Evolutionary conservation across 306 rosid species (phyloP), one percentile per base, ranked within the genome.

Genomic region (Amphicarpaea edgeworthii): DNA sequence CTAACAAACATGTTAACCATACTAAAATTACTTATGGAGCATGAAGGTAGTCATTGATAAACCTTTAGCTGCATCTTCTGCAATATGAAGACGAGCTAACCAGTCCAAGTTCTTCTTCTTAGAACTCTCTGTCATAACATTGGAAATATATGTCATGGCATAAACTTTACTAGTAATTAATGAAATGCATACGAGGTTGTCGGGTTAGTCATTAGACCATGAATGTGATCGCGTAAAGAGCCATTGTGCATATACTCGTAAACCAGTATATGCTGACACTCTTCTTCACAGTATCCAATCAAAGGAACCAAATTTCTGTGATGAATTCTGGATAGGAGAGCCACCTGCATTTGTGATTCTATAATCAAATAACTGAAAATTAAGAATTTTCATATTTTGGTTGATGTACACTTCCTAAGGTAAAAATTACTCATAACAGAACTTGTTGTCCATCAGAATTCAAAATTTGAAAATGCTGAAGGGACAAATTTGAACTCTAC

Each of bases 11-110:
- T 17, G n/a, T 19, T 17, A 8, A 19, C 58, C 5, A 51, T 19
- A 51, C 12, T 19, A 45, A 17, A 80, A 59, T 45, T 63, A 70
- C 38, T 12, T 26, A 70, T 62, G 81, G 51, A 49, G 37, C 67
- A 45, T 78, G 57, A 70, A 66, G 68, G 75, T 60, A 53, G 75
- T 81, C 14, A 21, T 12, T 37, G 54, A 54, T 55, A 59, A 73
- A 93, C 98, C 98, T 89, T 89, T 93, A n/a, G 98, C 95, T 55
- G 98, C 89, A 88, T 93, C 93, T 86, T 93, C 97, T 59, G 97
- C 93, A 19, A 93, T 79, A 12, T 77, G 83, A 73, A 93, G 93
- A 62, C 96, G 96, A 66, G 83, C 37, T 79, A 86, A 81, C 98
- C 96, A 93, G 81, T 90, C 93, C 12, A 93, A 85, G 67, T 49